Evolutionary conservation across 768 basidiomycete species (phyloP), one percentile per base, ranked within the genome.

Genomic region (Fibroporia radiculosa): DNA sequence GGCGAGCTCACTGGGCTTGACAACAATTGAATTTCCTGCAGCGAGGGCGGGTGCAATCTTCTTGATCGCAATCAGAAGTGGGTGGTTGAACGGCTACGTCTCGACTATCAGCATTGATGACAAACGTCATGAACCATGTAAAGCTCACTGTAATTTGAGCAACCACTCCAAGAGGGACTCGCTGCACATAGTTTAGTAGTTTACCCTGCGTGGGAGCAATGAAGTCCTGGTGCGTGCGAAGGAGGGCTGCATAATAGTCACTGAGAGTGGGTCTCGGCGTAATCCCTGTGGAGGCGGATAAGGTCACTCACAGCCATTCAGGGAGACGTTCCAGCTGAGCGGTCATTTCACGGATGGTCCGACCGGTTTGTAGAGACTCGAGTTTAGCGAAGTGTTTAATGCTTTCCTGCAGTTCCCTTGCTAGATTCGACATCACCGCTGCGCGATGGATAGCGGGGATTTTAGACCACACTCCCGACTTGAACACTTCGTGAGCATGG

Each of bases 31-130:
- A 55, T 90, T 91, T 4, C 88, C 89, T 6, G 87, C 84, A 34
- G 89, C 89, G 22, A 92, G 67, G 1, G 86, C 88, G 4, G 86
- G 86, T 0, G 82, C 85, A 44, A 92, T 83, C 64, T 93, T 93
- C 70, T 93, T 93, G 42, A 92, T 60, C 2, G 87, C 86, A 49
- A 93, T 93, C 27, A 93, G 62, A n/a, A 93, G 66, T 1, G 90
- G 90, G 52, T 93, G 89, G 53, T 93, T 93, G 62, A 91, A 92
- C 2, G 89, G 86, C 84, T 89, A 41, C 6, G 20, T 20, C 11
- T 43, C 8, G 31, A 16, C 7, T 12, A 10, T 39, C 26, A 32
- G 18, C 19, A 47, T 19, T 8, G 6, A 38, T 4, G 6, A 23
- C 12, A 20, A 51, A 13, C 24, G 25, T 34, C 12, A 29, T 25